Percentiles rank a stretch among this genome's conserved stretches.
These are phyloP conservation scores for Lenwebbia sp. DNA, from an alignment of 345 rosid species.

Conservation along the genomic window DNA sequence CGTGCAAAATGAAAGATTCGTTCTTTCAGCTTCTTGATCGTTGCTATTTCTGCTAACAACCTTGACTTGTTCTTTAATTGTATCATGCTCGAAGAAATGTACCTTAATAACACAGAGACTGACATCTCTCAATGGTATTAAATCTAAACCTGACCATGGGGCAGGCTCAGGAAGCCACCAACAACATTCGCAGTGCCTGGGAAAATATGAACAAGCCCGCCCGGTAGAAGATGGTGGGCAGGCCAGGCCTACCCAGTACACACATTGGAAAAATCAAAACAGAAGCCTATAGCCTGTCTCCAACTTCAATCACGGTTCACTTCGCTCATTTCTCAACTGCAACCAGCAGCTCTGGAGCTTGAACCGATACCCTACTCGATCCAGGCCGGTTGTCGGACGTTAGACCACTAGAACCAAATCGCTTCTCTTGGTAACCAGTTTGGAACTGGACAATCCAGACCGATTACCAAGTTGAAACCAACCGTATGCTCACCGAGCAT, in stretches of 20 bases:
- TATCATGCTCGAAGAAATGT: neutral
- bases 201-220: neutral
- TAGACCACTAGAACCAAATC: neutral
- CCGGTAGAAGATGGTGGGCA: neutral
- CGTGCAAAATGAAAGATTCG: neutral
- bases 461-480: neutral
- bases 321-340: neutral
- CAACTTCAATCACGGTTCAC: neutral
- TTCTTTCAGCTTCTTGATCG: neutral
- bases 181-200: accelerated
- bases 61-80: neutral
- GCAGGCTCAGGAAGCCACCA: neutral
- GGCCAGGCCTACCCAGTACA: neutral
- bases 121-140: neutral
- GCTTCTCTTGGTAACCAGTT: neutral
- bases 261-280: neutral
- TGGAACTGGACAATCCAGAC: neutral
- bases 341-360: neutral
- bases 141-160: neutral
- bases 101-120: neutral
- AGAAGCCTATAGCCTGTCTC: neutral
- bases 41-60: neutral
- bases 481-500: neutral
- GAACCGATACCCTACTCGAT: neutral
- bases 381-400: neutral